Evolutionary conservation across 2,329 filamentous ascomycete species (phyloP), one percentile per base, ranked within the genome.

Genomic region (Pseudogymnoascus sp.): DNA sequence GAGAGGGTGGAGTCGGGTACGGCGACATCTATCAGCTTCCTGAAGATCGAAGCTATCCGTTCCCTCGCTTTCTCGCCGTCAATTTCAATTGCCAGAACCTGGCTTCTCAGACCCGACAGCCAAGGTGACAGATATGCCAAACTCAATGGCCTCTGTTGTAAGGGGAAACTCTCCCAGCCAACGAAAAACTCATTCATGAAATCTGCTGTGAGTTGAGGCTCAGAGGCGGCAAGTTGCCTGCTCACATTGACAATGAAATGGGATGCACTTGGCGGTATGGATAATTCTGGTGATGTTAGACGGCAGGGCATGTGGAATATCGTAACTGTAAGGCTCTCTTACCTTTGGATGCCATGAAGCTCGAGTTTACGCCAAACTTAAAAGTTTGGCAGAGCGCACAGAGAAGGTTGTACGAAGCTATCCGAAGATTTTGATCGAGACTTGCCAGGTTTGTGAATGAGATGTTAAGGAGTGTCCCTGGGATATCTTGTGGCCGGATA

Each of bases 121-220:
- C 86, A 89, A 1, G 86, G 86, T 5, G 85, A 83, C 82, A 89
- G 86, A 69, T 89, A 89, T 5, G 84, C 81, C 31, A 89, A 76
- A 66, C 84, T 86, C 24, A 88, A 70, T 0, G 85, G 83, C 66
- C 86, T 84, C 68, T 89, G 86, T 61, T 87, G 82, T 35, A 86
- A 82, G 1, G 83, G 80, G 66, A 88, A 85, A 67, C 84, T 87
- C 66, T 87, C 84, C 86, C 86, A 89, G 15, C 85, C 84, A 24
- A 87, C 84, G 63, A 89, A 88, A 69, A 89, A 89, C 67, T 88
- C 86, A n/a, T 85, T 87, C 39, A 89, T 69, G 67, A 89, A 89
- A 68, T 89, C 86, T 6, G 80, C 81, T 0, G 86, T 88, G 6
- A 89, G 77, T 66, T 87, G 85, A 21, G 86, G 84, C 68, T 89